Conservation (phyloP, 768 basidiomycete species). For the Psilocybe sp. region DNA sequence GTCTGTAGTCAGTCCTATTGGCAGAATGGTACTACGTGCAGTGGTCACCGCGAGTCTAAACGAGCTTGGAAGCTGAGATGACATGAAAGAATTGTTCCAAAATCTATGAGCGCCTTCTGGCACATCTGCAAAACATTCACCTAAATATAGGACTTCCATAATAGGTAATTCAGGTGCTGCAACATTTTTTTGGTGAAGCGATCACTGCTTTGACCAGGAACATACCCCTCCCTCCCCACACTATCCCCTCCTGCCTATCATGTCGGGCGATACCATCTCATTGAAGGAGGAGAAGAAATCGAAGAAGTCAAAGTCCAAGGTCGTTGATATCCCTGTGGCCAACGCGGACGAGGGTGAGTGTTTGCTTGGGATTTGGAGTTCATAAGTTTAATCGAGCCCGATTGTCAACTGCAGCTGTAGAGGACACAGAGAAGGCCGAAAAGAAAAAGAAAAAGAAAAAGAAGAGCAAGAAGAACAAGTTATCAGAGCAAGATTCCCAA, state of each 20-base stretch:
- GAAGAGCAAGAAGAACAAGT: conserved; percentile 23
- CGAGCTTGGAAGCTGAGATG: no score
- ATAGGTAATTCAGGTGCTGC: conserved; percentile 7
- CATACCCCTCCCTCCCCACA: background rate
- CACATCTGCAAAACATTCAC: background rate
- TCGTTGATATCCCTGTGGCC: conserved; percentile 14
- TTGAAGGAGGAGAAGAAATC: conserved; percentile 18
- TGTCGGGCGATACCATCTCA: conserved; percentile 24
- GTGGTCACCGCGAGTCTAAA: no score
- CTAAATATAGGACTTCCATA: conserved; percentile 12
- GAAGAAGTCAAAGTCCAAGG: conserved; percentile 25
- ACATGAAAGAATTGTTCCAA: background rate
- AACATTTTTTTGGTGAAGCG: conserved; percentile 15
- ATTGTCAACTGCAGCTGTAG: conserved; percentile 1
- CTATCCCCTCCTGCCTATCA: conserved; percentile 9
- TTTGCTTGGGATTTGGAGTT: conserved; percentile 8
- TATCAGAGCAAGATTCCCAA: conserved; percentile 17
- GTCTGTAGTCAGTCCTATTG: no score
- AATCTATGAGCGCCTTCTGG: background rate
- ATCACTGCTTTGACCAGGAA: conserved; percentile 5
- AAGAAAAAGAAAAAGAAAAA: conserved; percentile 15
- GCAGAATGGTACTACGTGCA: no score
- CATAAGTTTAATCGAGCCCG: background rate
- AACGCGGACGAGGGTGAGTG: background rate
- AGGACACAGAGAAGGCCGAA: conserved; percentile 10